phyloP scores from a whole-genome alignment of 345 rosid genomes.

The Lepidium sativum region DNA sequence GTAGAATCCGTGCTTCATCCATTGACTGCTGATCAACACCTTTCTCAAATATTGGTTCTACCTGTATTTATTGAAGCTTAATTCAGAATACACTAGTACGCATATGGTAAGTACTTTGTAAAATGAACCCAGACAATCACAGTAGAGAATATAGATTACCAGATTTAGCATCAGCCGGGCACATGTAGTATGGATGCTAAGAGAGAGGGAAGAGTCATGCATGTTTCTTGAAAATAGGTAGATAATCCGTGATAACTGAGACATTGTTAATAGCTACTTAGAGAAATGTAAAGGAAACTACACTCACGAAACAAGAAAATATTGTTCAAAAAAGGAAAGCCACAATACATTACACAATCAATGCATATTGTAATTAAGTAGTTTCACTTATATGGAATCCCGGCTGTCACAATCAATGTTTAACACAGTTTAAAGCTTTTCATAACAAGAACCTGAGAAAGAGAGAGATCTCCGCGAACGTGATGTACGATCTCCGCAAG shows the following conservation, averaged over 20 bases:
- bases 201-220: slow-evolving; percentile 96
- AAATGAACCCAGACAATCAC: slow-evolving; percentile 1
- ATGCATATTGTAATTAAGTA: neutral
- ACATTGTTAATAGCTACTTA: neutral
- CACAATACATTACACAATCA: neutral
- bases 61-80: slow-evolving; percentile 36
- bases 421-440: slow-evolving; percentile 1
- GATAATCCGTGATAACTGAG: slow-evolving; percentile 92
- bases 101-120: slow-evolving; percentile 6
- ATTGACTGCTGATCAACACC: slow-evolving; percentile 88
- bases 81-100: neutral
- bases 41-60: slow-evolving; percentile 97
- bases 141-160: slow-evolving; percentile 36
- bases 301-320: neutral
- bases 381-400: neutral
- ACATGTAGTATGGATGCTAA: slow-evolving; percentile 93
- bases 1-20: slow-evolving; percentile 89
- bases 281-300: slow-evolving; percentile 12
- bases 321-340: neutral
- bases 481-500: slow-evolving; percentile 99
- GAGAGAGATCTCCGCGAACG: slow-evolving; percentile 82
- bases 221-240: slow-evolving; percentile 94
- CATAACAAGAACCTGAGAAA: slow-evolving; percentile 53
- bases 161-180: slow-evolving; percentile 98
- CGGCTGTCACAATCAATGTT: neutral